Evolutionary conservation across 139 green algal genomes (phyloP), one percentile per base, ranked within the genome.

Genomic region (Chlorella sp.): DNA sequence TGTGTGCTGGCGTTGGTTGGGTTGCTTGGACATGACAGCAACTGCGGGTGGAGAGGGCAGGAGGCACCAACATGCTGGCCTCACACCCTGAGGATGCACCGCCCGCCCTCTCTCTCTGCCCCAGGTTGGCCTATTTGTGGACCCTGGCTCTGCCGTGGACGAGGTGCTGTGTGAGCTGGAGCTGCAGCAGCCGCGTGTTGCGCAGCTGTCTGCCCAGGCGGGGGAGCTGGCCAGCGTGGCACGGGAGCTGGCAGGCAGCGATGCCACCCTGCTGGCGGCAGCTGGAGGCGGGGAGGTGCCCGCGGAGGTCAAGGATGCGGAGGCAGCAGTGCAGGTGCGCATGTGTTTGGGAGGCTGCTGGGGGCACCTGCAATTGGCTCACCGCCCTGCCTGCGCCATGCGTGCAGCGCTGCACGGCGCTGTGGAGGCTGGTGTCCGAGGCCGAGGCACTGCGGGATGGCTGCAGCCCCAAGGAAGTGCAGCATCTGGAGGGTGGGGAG

Each of bases 101-200:
- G 9, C 70, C 70, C 18, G 13, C 51, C 51, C 51, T 60, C 39
- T 26, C 1, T 39, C 55, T 21, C 25, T 60, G 21, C 34, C n/a
- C 60, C 78, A 83, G 78, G 7, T 26, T 6, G 78, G 78, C 63
- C 13, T 44, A 23, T 83, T 21, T 34, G 78, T 63, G 6, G 78
- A 83, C 30, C 56, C 63, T 4, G 20, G 78, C 28, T 28, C 17
- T 17, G 26, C 78, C 15, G 13, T 47, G 3, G 78, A 3, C 4
- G 78, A 83, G 39, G 62, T 83, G 78, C 78, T 83, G 39, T 63
- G 63, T 1, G 78, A 75, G 16, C 39, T 83, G 38, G 78, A 74
- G 41, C 63, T 83, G 39, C 34, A 38, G 44, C 25, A 13, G 0
- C 30, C 78, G 6, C 63, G n/a, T n/a, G 11, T 60, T 1, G 63